Conservation (phyloP, 192 early-diverging fungal genomes). For the Coemansia sp. region DNA sequence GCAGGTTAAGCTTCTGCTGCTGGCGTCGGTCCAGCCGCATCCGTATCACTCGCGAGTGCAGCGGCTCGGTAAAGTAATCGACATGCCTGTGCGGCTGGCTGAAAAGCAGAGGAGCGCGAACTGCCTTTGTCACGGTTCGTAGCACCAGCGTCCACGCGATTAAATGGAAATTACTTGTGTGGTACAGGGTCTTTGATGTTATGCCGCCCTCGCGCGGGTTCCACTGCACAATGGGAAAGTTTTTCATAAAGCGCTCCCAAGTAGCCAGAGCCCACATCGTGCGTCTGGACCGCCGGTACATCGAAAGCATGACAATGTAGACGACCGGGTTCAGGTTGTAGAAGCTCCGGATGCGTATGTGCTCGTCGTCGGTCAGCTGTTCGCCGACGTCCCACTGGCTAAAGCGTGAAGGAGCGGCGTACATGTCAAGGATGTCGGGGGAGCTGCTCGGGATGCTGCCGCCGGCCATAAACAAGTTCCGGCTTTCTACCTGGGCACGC, state of each 20-base stretch:
- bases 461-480: background rate
- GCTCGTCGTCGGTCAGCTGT: constrained; percentile 12
- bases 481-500: constrained; percentile 1
- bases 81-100: background rate
- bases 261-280: constrained; percentile 42
- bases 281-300: constrained; percentile 22
- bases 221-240: constrained; percentile 48
- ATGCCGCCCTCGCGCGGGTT: constrained; percentile 39
- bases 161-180: constrained; percentile 39
- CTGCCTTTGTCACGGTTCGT: constrained; percentile 24
- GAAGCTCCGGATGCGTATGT: constrained; percentile 33
- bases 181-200: constrained; percentile 26
- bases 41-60: constrained; percentile 9
- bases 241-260: constrained; percentile 41
- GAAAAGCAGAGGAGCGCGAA: constrained; percentile 15
- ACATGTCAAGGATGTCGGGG: constrained; percentile 23
- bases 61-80: constrained; percentile 12
- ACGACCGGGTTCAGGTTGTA: constrained; percentile 46
- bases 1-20: constrained; percentile 8
- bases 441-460: background rate
- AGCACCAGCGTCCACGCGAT: constrained; percentile 35
- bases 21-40: background rate
- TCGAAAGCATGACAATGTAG: constrained; percentile 48
- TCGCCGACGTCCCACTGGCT: background rate
- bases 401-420: constrained; percentile 7